phyloP scores from a whole-genome alignment of 1,139 yeast genomes.

The Eremothecium gossypii region DNA sequence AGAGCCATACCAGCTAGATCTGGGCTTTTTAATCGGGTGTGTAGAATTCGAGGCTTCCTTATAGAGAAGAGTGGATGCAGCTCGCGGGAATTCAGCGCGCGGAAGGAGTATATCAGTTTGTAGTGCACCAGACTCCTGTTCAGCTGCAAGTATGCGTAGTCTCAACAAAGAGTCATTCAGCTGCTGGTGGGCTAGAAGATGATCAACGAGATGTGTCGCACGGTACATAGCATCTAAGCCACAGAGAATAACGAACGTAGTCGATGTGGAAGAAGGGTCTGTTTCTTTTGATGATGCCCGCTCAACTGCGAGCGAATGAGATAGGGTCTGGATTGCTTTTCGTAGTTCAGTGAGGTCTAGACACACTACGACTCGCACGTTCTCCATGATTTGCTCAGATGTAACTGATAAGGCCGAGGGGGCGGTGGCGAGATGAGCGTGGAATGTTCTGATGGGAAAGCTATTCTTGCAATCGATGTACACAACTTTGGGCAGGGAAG shows the following conservation, averaged over 20 bases:
- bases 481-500: neutral
- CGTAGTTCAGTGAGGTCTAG: conserved; percentile 22
- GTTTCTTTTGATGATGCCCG: conserved; percentile 6
- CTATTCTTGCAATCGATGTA: conserved; percentile 4
- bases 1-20: conserved; percentile 3
- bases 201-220: conserved; percentile 17
- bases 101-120: conserved; percentile 3
- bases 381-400: conserved; percentile 18
- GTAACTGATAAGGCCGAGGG: neutral
- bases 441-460: conserved; percentile 1
- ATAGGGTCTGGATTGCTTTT: conserved; percentile 13
- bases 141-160: conserved; percentile 14
- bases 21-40: conserved; percentile 8
- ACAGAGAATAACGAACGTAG: conserved; percentile 9
- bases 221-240: conserved; percentile 26
- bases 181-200: conserved; percentile 15
- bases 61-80: neutral
- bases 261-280: neutral
- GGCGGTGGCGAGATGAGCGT: neutral
- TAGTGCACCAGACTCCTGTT: neutral
- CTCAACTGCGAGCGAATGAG: conserved; percentile 13
- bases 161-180: conserved; percentile 18
- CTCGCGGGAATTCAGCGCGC: neutral
- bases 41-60: neutral
- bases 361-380: conserved; percentile 20